phyloP scores from a whole-genome alignment of 257 asterid genomes.

The Verbena officinalis region DNA sequence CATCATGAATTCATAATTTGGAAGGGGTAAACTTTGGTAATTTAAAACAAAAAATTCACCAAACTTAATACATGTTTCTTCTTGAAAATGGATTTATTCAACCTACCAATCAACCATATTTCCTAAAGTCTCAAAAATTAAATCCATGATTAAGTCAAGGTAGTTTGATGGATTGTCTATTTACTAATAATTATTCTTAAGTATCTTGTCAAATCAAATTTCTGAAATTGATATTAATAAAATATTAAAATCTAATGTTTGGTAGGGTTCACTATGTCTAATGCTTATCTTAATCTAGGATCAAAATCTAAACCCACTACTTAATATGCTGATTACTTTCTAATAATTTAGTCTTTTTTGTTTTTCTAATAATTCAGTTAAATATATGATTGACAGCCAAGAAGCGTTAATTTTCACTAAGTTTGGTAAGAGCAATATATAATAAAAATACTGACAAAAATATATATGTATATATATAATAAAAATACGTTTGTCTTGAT shows the following conservation, averaged over 20 bases:
- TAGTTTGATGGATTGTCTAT: constrained; percentile 14
- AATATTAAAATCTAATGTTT: background rate
- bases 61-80: background rate
- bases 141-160: constrained; percentile 3
- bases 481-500: background rate
- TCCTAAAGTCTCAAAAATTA: background rate
- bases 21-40: background rate
- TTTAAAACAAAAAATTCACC: background rate
- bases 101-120: background rate
- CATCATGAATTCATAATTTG: too few relatives aligned
- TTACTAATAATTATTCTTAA: background rate
- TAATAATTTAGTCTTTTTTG: too few relatives aligned
- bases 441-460: too few relatives aligned
- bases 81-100: background rate
- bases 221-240: background rate
- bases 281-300: background rate
- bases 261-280: too few relatives aligned
- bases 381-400: background rate
- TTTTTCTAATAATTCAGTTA: too few relatives aligned
- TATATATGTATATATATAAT: too few relatives aligned
- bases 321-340: too few relatives aligned
- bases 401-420: background rate
- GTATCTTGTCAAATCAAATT: constrained; percentile 6
- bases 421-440: too few relatives aligned
- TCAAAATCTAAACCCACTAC: background rate